phyloP scores from a whole-genome alignment of 2,329 filamentous ascomycete species.

The Colletotrichum paranaense region DNA sequence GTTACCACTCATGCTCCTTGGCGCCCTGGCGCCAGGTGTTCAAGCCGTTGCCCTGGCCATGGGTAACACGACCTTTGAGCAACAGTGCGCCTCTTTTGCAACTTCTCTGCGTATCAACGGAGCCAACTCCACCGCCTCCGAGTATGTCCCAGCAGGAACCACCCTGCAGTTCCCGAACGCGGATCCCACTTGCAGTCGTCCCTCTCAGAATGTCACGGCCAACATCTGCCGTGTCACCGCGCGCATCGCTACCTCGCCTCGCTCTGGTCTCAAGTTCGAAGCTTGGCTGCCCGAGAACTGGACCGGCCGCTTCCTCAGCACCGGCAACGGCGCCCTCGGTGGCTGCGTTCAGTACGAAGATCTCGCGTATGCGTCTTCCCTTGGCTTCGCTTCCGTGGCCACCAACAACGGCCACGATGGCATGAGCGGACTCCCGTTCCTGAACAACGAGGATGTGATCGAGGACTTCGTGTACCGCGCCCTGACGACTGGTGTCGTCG shows the following conservation, averaged over 20 bases:
- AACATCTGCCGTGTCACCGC: slow-evolving; percentile 43
- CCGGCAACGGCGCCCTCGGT: slow-evolving; percentile 58
- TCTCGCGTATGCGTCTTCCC: slow-evolving; percentile 51
- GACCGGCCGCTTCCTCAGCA: slow-evolving; percentile 56
- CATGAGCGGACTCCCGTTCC: slow-evolving; percentile 40
- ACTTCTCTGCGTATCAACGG: slow-evolving; percentile 44
- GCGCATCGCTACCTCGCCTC: slow-evolving; percentile 49
- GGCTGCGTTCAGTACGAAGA: slow-evolving; percentile 59
- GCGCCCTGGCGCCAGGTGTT: neutral
- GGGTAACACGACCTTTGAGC: neutral
- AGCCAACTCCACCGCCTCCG: slow-evolving; percentile 26
- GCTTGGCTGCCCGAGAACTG: slow-evolving; percentile 58
- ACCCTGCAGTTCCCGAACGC: slow-evolving; percentile 48
- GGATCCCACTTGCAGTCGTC: slow-evolving; percentile 47
- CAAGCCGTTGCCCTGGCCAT: neutral
- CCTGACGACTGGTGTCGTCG: slow-evolving; percentile 44
- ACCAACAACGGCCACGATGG: slow-evolving; percentile 64
- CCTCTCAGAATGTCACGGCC: slow-evolving; percentile 37
- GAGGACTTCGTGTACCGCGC: slow-evolving; percentile 47
- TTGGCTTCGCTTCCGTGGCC: slow-evolving; percentile 57
- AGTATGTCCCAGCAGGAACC: slow-evolving; percentile 43
- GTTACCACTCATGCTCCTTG: neutral
- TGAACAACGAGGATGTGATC: slow-evolving; percentile 47
- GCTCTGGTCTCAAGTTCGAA: slow-evolving; percentile 55
- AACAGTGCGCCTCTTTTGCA: slow-evolving; percentile 40